Base-by-base conservation (phyloP, 108 stramenopile species). In the Skeletonema menzelii region DNA sequence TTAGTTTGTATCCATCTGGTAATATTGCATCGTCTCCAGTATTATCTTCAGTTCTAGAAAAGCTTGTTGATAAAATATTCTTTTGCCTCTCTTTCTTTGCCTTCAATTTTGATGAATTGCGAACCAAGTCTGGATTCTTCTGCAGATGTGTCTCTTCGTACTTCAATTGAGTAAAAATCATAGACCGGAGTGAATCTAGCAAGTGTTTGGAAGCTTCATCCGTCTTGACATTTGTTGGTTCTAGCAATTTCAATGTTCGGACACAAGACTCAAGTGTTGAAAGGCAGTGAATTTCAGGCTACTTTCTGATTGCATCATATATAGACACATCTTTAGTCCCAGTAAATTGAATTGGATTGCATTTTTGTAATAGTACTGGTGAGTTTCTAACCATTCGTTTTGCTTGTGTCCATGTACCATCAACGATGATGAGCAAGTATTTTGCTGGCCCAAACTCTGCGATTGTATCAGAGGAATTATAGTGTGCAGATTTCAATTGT, bases 361-460 rank as follows among this genome's bases (percentile, higher is more conserved):
- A 85, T 47, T 31, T 55, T 46, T 75, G 44, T 30, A 87, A 35
- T 12, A 87, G 59, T 8, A 56, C 56, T 5, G 84, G 84, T 11
- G 87, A 87, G 20, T 81, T 61, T n/a, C 76, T 65, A 12, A 79
- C 60, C 82, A 87, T 87, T 10, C 84, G 74, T 60, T 76, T 70
- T 13, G 87, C 87, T 74, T 87, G 79, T 8, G 84, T 75, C 87
- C 87, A 87, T 24, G 90, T 87, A 17, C 87, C 87, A 81, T 87
- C 87, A 20, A 85, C 63, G 3, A 85, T 58, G 24, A 84, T 84
- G 13, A 84, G 62, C 55, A 81, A 46, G 40, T 69, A 47, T 47
- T 77, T 77, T 44, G 40, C 17, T 31, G 59, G 12, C 27, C 12
- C 13, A 24, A 38, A n/a, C 53, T 32, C 47, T 8, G 10, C 1